phyloP scores from a whole-genome alignment of 148 eudicot species.

The Vaccinium myrtillus region DNA sequence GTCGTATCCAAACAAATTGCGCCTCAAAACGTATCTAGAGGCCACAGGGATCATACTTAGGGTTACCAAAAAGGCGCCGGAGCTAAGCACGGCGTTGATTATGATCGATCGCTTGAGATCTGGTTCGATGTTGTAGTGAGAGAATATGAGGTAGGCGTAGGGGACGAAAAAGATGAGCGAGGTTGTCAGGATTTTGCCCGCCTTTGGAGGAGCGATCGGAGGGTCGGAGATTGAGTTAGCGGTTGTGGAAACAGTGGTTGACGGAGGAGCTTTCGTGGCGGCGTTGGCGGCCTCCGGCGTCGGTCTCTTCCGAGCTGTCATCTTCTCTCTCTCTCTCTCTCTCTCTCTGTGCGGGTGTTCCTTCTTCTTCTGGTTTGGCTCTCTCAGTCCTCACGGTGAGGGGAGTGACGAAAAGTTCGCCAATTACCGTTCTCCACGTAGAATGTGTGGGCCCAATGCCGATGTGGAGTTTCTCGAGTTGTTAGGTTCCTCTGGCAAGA shows the following conservation, averaged over 20 bases:
- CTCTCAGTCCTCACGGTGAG: too few relatives aligned
- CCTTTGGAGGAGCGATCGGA: conserved; percentile 41
- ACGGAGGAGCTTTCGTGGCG: not conserved
- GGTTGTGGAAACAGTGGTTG: not conserved
- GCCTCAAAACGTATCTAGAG: conserved; percentile 68
- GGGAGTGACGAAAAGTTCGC: too few relatives aligned
- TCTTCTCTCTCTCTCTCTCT: conserved; percentile 26
- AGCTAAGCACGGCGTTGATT: conserved; percentile 58
- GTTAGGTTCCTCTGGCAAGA: too few relatives aligned
- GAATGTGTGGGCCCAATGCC: too few relatives aligned
- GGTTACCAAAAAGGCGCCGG: conserved; percentile 56
- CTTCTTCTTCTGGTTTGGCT: too few relatives aligned
- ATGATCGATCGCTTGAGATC: conserved; percentile 63
- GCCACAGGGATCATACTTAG: conserved; percentile 74
- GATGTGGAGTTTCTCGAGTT: too few relatives aligned
- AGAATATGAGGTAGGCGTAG: conserved; percentile 53
- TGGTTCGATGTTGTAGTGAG: conserved; percentile 51
- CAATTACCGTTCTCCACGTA: too few relatives aligned
- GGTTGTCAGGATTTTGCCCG: conserved; percentile 33
- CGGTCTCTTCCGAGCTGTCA: conserved; percentile 17
- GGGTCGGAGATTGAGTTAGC: not conserved
- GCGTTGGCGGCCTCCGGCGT: not conserved
- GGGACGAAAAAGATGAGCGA: conserved; percentile 57
- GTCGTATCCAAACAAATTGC: conserved; percentile 86
- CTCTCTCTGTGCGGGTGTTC: not conserved